These are phyloP conservation scores for Talaromyces rugulosus DNA, from an alignment of 2,329 filamentous ascomycete genomes.

Conservation along the genomic window DNA sequence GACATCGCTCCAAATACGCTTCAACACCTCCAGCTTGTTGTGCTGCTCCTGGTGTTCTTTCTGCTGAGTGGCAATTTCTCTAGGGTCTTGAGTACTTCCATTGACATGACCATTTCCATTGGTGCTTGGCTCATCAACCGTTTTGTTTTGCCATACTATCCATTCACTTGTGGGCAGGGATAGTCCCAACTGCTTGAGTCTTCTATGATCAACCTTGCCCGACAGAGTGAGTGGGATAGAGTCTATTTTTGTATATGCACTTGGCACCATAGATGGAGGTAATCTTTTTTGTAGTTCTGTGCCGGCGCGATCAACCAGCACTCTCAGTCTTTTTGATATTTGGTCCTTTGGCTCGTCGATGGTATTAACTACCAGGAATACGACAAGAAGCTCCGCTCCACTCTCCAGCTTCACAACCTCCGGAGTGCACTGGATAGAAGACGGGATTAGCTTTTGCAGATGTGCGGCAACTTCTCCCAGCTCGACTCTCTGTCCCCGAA, in stretches of 20 bases:
- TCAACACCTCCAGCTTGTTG: too few relatives aligned
- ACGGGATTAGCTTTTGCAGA: conserved; percentile 5
- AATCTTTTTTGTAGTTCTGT: background rate
- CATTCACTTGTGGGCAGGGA: too few relatives aligned
- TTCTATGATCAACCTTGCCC: background rate
- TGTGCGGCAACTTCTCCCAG: conserved; percentile 37
- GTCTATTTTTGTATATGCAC: background rate
- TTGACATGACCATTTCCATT: too few relatives aligned
- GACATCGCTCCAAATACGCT: conserved; percentile 17
- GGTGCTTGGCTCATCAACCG: too few relatives aligned
- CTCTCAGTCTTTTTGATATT: too few relatives aligned
- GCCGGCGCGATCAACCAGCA: background rate
- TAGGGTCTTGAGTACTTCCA: too few relatives aligned
- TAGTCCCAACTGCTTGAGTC: background rate
- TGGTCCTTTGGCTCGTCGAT: too few relatives aligned
- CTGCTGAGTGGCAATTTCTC: too few relatives aligned
- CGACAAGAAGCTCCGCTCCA: background rate
- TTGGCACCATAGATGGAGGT: conserved; percentile 4
- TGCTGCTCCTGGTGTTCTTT: too few relatives aligned
- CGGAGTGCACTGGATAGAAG: background rate
- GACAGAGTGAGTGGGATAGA: background rate
- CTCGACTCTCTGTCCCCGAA: conserved; percentile 40
- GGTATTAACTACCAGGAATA: background rate
- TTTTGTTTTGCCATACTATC: too few relatives aligned
- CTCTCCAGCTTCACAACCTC: background rate